A percentile compares a stretch with the other conserved stretches of the same genome.
Evolutionary conservation across 805 yeast genomes (phyloP).

Genomic region (Yarrowia sp.): DNA sequence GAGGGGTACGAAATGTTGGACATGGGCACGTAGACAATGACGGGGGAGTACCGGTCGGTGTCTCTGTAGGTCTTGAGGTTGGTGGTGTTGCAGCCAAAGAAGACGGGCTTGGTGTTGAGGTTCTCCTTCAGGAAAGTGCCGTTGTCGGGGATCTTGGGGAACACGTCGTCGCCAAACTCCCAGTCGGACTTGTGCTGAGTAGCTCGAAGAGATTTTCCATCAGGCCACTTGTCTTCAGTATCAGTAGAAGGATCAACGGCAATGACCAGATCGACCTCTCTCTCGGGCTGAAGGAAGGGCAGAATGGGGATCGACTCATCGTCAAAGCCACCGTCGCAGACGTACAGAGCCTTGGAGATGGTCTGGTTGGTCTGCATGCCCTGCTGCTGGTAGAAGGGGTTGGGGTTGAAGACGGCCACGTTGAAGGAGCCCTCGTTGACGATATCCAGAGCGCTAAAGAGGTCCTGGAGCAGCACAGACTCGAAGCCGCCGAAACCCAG

Average conservation of each 20-base stretch:
- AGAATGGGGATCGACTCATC: conserved; percentile 66
- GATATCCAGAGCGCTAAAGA: conserved; percentile 56
- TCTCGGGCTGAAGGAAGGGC: conserved; percentile 65
- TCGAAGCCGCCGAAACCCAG: conserved; percentile 27
- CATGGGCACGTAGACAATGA: conserved; percentile 75
- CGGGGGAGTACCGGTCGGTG: conserved; percentile 54
- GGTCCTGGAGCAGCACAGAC: conserved; percentile 58
- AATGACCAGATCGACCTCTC: conserved; percentile 68
- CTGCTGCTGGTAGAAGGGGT: conserved; percentile 65
- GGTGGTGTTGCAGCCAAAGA: conserved; percentile 78
- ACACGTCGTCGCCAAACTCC: conserved; percentile 56
- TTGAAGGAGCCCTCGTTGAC: conserved; percentile 56
- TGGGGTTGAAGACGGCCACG: conserved; percentile 72
- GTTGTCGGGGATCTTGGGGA: conserved; percentile 57
- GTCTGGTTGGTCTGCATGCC: conserved; percentile 52
- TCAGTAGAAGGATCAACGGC: conserved; percentile 77
- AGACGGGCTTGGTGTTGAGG: conserved; percentile 61
- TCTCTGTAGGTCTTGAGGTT: conserved; percentile 64
- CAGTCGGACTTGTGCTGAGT: conserved; percentile 67
- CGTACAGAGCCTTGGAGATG: conserved; percentile 54
- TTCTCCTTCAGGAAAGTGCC: conserved; percentile 65
- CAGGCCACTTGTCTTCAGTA: conserved; percentile 64
- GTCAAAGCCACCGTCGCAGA: conserved; percentile 80
- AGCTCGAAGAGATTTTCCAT: conserved; percentile 65
- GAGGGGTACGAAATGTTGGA: conserved; percentile 74